phyloP scores from a whole-genome alignment of 1,284 basidiomycete species.

The Ustilago loliicola region DNA sequence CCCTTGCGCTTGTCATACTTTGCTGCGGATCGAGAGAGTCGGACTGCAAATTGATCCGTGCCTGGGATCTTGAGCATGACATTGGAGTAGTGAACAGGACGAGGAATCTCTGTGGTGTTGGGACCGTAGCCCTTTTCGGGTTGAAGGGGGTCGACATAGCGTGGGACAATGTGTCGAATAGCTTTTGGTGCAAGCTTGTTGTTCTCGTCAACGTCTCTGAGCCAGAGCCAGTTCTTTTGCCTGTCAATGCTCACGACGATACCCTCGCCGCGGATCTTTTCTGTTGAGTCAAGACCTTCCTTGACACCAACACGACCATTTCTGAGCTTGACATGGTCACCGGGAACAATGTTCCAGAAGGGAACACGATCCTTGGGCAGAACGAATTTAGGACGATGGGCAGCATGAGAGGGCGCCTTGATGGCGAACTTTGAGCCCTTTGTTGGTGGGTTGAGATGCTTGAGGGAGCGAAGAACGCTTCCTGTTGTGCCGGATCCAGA shows the following conservation, averaged over 20 bases:
- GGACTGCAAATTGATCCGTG: conserved; percentile 58
- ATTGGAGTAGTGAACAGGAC: conserved; percentile 69
- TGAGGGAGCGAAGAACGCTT: conserved; percentile 68
- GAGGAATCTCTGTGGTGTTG: conserved; percentile 60
- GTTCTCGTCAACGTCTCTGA: conserved; percentile 63
- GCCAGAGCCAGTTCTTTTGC: conserved; percentile 64
- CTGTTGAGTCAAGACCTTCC: conserved; percentile 42
- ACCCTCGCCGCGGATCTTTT: conserved; percentile 63
- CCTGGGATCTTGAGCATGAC: conserved; percentile 68
- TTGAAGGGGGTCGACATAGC: conserved; percentile 56
- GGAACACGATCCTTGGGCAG: conserved; percentile 71
- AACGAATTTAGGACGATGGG: conserved; percentile 66
- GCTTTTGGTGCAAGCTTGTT: conserved; percentile 63
- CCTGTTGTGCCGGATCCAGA: conserved; percentile 32
- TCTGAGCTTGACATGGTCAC: conserved; percentile 69
- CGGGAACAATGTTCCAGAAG: conserved; percentile 71
- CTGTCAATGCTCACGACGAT: conserved; percentile 65
- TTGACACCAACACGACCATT: conserved; percentile 61
- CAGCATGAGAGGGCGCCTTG: conserved; percentile 66
- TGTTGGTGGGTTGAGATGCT: conserved; percentile 65
- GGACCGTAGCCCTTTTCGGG: conserved; percentile 62
- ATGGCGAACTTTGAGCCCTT: conserved; percentile 65
- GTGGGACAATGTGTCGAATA: conserved; percentile 61
- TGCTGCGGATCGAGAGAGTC: conserved; percentile 57
- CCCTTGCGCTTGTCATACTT: conserved; percentile 56